phyloP scores from a whole-genome alignment of 352 stramenopile genomes.

The Plasmopara muralis region DNA sequence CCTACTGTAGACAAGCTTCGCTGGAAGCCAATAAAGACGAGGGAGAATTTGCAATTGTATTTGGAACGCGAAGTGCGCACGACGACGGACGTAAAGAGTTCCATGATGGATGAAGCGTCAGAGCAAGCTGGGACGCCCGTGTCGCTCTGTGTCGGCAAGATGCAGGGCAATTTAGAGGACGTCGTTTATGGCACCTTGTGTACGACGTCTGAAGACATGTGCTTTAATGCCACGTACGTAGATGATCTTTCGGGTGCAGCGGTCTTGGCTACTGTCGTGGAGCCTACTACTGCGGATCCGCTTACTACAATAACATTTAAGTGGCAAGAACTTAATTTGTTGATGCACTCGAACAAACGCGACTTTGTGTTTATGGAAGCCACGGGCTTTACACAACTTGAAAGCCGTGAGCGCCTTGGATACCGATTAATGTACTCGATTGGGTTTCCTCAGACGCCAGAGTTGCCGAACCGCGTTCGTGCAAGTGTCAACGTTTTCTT shows the following conservation, averaged over 20 bases:
- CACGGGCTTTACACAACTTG: conserved; percentile 26
- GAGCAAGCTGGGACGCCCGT: conserved; percentile 28
- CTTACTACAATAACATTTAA: conserved; percentile 27
- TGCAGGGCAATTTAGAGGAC: conserved; percentile 33
- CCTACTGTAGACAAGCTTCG: conserved; percentile 27
- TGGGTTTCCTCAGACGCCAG: conserved; percentile 25
- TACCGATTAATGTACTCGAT: conserved; percentile 40
- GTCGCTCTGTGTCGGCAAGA: conserved; percentile 23
- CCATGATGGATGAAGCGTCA: conserved; percentile 26
- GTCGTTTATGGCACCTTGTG: conserved; percentile 29
- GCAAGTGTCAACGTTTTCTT: conserved; percentile 29
- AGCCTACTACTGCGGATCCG: conserved; percentile 27
- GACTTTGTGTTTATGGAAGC: conserved; percentile 40
- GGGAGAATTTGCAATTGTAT: conserved; percentile 25
- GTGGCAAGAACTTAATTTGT: conserved; percentile 27
- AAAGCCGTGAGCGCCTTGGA: conserved; percentile 27
- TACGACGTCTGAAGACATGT: conserved; percentile 29
- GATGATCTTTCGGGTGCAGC: conserved; percentile 22
- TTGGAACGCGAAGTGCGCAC: conserved; percentile 29
- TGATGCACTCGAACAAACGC: conserved; percentile 26
- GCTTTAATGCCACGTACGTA: conserved; percentile 30
- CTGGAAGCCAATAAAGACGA: conserved; percentile 41
- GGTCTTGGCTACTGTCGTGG: conserved; percentile 19
- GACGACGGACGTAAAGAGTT: conserved; percentile 20
- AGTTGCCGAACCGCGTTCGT: conserved; percentile 25